Base-by-base conservation (phyloP, 164 flowering plant species). In the Aristolochia fimbriata region DNA sequence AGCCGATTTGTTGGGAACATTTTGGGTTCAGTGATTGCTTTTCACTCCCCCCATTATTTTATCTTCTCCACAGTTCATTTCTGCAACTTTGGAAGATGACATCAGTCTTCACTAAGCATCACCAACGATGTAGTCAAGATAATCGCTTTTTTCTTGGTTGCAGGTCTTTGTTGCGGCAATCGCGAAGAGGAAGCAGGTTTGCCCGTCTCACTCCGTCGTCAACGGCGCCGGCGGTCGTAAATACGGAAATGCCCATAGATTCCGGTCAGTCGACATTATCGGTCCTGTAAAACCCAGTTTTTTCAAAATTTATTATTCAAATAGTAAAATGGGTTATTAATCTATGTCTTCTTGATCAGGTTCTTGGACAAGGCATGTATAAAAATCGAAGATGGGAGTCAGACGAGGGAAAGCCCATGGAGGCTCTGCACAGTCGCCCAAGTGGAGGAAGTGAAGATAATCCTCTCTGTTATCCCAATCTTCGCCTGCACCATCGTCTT, bases 361-460 rank as follows among this genome's bases (percentile, higher is more conserved):
- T 92, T 84, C 74, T 64, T 92, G 81, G 93, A 92, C 81, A 92
- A 89, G 65, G 98, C 98, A n/a, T 83, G 90, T 84, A 80, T 92
- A 53, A 84, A 68, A 66, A 59, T 45, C 12, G 66, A 73, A 71
- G 85, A 78, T 15, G 78, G 68, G 14, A 60, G 37, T 14, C 63
- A 60, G 4, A 52, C 27, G 4, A 73, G 66, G 50, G 93, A 89
- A 64, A 78, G 83, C 59, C 81, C 83, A 41, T 88, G 91, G 96
- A 78, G 74, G 54, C 65, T 83, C 27, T 88, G 96, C 77, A 78
- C 83, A 0, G 74, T 76, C 17, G 64, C 72, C 27, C 88, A 86
- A 78, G 92, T 88, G 1, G 85, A 86, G 65, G 81, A 84, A 79
- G 84, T 83, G 19, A 86, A 84, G 66, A 82, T 74, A 41, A 61